Base-by-base conservation (phyloP, 768 basidiomycete species). In the Lentinula aciculospora region DNA sequence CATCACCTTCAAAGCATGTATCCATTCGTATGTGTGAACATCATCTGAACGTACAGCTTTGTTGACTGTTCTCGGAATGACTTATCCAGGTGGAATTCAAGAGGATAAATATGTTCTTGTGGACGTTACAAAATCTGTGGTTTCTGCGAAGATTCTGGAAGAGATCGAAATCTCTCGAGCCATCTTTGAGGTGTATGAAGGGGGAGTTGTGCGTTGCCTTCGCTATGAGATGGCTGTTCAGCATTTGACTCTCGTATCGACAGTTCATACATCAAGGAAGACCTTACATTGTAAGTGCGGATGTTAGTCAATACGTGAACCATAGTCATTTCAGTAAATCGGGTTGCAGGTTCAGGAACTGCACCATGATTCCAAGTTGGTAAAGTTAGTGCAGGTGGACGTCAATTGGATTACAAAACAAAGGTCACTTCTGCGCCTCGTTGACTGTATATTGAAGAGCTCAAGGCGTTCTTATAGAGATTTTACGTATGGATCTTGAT, bases 211-310 rank as follows among this genome's bases (percentile, higher is more conserved):
- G 68, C 62, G 76, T 74, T 37, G 17, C 23, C 9, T 8, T 44
- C 19, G 9, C 19, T 42, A 31, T 42, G 56, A 63, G 36, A 9
- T 57, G 37, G 42, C 49, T 19, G 42, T 29, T 23, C 10, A 17
- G 12, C 13, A 15, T 4, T 45, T 17, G 39, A 61, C 10, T 34
- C 17, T 32, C 29, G 13, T 13, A 29, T 23, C 21, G 3, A 13
- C 51, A 92, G 88, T 96, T 91, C 70, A 83, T 95, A 71, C 92
- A 94, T 65, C 93, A 94, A 73, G 93, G 94, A 3, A 62, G 85
- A 60, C 84, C 90, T 0, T 94, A 84, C 67, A 76, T 94, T 44
- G 92, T 91, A 61, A 64, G 80, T 31, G 4, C 10, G 29, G 12
- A 13, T 37, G 12, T 36, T 25, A n/a, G 9, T 36, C 25, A 7